Evolutionary conservation across 768 basidiomycete genomes (phyloP).

Genomic region (Mycena galericulata): DNA sequence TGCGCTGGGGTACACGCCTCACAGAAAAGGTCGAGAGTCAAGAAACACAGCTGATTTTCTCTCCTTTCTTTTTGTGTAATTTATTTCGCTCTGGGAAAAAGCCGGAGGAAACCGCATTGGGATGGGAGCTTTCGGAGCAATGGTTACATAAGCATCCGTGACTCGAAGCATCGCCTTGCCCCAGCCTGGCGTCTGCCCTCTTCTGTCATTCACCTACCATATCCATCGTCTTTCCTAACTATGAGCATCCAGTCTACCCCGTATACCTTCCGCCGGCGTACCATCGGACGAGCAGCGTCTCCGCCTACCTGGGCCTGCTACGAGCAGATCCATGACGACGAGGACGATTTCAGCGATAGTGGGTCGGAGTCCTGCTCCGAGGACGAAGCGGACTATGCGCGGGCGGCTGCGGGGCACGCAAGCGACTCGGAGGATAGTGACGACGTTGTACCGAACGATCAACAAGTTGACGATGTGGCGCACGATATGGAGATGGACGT

Average conservation of each 20-base stretch:
- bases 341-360: slow-evolving; percentile 67
- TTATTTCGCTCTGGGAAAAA: too few species aligned
- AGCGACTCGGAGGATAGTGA: slow-evolving; percentile 53
- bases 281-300: slow-evolving; percentile 83
- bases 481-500: slow-evolving; percentile 71
- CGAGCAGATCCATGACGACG: slow-evolving; percentile 85
- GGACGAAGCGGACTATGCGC: slow-evolving; percentile 72
- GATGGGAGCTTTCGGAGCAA: too few species aligned
- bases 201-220: slow-evolving; percentile 7
- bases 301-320: slow-evolving; percentile 93
- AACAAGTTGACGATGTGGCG: slow-evolving; percentile 48
- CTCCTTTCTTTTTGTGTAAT: too few species aligned
- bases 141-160: too few species aligned
- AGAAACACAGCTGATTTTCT: too few species aligned
- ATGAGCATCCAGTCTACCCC: slow-evolving; percentile 61
- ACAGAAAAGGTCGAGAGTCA: too few species aligned
- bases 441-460: slow-evolving; percentile 37
- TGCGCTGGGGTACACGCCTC: too few species aligned
- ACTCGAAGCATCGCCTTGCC: slow-evolving; percentile 1
- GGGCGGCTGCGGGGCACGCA: slow-evolving; percentile 36
- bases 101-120: too few species aligned
- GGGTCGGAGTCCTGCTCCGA: slow-evolving; percentile 76
- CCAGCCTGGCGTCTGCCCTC: slow-evolving; percentile 8
- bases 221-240: neutral
- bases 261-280: slow-evolving; percentile 74